phyloP scores from a whole-genome alignment of 78 protist genomes.

The Dictyostelium brefeldianum region DNA sequence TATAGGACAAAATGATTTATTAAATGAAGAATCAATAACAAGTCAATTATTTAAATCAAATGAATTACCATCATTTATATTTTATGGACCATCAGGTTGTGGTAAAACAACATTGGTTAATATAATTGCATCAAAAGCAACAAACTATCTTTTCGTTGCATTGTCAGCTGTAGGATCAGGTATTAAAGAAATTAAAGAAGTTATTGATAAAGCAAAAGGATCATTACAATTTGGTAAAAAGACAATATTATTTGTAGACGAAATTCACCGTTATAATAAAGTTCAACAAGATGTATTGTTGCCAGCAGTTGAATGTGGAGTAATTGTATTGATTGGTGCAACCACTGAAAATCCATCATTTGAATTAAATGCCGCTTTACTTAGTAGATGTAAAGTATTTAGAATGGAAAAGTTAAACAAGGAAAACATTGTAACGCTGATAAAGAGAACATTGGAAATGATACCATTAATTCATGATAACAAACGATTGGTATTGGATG shows the following conservation, averaged over 20 bases:
- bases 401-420: slow-evolving; percentile 29
- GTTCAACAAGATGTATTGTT: slow-evolving; percentile 86
- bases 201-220: slow-evolving; percentile 20
- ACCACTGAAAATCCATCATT: slow-evolving; percentile 92
- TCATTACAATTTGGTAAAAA: slow-evolving; percentile 4
- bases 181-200: slow-evolving; percentile 38
- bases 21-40: background rate
- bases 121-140: background rate
- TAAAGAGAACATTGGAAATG: slow-evolving; percentile 55
- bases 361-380: slow-evolving; percentile 71
- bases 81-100: slow-evolving; percentile 82
- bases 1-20: slow-evolving; percentile 72
- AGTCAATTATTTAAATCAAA: background rate
- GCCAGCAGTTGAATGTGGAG: slow-evolving; percentile 83
- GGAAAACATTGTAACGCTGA: slow-evolving; percentile 1
- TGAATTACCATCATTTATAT: slow-evolving; percentile 32
- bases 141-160: background rate
- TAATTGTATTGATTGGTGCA: slow-evolving; percentile 88
- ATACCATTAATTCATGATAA: background rate
- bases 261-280: slow-evolving; percentile 81
- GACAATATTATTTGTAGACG: slow-evolving; percentile 81
- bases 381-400: slow-evolving; percentile 70
- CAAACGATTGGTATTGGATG: background rate
- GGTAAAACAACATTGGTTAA: slow-evolving; percentile 73
- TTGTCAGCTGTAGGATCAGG: slow-evolving; percentile 57